These are phyloP conservation scores for Lepraria neglecta DNA, from an alignment of 495 filamentous ascomycete species.

Conservation along the genomic window DNA sequence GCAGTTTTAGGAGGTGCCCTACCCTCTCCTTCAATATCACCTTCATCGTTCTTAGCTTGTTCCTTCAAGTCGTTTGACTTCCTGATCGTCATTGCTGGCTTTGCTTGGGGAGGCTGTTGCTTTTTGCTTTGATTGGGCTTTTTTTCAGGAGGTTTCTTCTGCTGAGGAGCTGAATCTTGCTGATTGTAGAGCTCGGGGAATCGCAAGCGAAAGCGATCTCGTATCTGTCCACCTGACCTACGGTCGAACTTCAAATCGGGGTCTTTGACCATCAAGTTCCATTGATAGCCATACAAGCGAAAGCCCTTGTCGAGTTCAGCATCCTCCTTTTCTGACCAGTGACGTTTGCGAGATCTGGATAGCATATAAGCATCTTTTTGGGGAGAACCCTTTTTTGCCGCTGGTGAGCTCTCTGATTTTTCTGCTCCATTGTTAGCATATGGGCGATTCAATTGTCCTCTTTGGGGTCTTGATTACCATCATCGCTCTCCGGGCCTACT, in stretches of 20 bases:
- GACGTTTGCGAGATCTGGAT: conserved; percentile 38
- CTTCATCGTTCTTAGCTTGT: neutral
- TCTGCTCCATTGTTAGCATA: neutral
- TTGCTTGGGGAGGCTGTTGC: neutral
- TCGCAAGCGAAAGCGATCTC: conserved; percentile 76
- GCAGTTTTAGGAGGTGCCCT: neutral
- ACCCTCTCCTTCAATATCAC: conserved; percentile 7
- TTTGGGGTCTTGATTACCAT: conserved; percentile 3
- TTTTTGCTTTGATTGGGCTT: conserved; percentile 9
- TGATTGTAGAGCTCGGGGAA: conserved; percentile 63
- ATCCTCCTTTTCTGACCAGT: conserved; percentile 72
- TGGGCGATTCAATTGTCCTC: neutral
- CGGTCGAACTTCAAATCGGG: conserved; percentile 55
- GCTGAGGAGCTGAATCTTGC: neutral
- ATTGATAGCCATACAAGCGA: conserved; percentile 65
- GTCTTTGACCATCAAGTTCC: conserved; percentile 76
- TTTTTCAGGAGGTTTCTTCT: conserved; percentile 6
- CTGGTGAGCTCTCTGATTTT: conserved; percentile 49
- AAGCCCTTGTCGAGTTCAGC: conserved; percentile 69
- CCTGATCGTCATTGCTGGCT: neutral
- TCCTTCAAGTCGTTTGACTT: neutral
- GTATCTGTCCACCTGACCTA: conserved; percentile 69
- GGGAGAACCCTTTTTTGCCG: conserved; percentile 15
- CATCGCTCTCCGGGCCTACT: conserved; percentile 5
- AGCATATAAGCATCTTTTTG: conserved; percentile 1